These are phyloP conservation scores for Leishmania turanica DNA, from an alignment of 208 protist genomes.

Conservation along the genomic window DNA sequence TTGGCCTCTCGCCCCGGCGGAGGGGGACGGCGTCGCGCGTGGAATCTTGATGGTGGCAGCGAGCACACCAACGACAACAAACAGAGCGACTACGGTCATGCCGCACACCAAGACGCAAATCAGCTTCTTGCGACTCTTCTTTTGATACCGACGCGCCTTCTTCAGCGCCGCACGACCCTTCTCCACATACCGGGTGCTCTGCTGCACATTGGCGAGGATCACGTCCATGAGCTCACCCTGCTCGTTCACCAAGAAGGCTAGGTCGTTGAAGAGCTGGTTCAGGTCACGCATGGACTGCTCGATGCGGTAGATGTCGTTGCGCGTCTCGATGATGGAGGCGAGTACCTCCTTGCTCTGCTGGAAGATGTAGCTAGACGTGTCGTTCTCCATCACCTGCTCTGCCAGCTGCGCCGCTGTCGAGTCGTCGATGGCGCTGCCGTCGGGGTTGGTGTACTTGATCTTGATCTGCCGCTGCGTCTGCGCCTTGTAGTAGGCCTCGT, in stretches of 20 bases:
- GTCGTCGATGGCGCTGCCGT: conserved; percentile 80
- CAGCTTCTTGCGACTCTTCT: conserved; percentile 77
- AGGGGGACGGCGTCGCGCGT: no score
- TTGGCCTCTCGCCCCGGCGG: no score
- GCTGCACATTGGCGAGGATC: conserved; percentile 78
- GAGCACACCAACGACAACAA: conserved; percentile 51
- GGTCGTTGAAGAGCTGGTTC: conserved; percentile 90
- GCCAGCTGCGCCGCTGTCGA: conserved; percentile 68
- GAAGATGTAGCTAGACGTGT: conserved; percentile 81
- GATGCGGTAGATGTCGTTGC: conserved; percentile 91
- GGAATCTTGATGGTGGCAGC: conserved; percentile 23
- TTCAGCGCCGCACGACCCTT: conserved; percentile 64
- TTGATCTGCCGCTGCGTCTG: conserved; percentile 92
- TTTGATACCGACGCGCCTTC: conserved; percentile 80
- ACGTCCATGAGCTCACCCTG: conserved; percentile 89
- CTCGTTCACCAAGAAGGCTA: conserved; percentile 89
- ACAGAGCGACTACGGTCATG: conserved; percentile 47
- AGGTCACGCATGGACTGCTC: conserved; percentile 88
- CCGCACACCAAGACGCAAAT: conserved; percentile 60
- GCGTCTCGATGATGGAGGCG: conserved; percentile 82
- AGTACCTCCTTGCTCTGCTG: conserved; percentile 90
- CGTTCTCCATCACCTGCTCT: conserved; percentile 81
- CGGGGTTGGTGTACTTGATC: conserved; percentile 86
- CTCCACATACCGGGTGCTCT: conserved; percentile 63
- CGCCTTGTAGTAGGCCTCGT: conserved; percentile 70